A percentile compares a stretch with the other conserved stretches of the same genome.
Conservation (phyloP, 1,284 basidiomycete species). For the Malassezia furfur region DNA sequence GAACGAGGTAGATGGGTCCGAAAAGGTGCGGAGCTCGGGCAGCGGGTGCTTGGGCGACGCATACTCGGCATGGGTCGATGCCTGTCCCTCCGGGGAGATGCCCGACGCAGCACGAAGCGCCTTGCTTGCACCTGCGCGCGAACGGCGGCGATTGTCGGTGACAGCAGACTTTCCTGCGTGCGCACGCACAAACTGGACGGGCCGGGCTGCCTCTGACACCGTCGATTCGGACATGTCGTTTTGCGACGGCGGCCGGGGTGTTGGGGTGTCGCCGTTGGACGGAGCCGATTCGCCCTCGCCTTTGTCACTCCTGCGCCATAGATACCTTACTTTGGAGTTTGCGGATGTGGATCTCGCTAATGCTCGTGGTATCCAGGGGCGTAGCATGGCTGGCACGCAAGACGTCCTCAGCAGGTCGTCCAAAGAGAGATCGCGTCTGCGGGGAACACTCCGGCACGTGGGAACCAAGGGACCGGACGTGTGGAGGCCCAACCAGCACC, state of each 20-base stretch:
- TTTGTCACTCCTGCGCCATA: background rate
- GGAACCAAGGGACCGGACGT: too few relatives aligned
- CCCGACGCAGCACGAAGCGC: background rate
- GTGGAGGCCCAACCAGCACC: too few relatives aligned
- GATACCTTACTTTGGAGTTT: background rate
- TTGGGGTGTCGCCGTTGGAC: background rate
- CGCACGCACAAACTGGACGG: slow-evolving; percentile 20
- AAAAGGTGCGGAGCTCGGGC: slow-evolving; percentile 42
- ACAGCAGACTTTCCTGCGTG: slow-evolving; percentile 40
- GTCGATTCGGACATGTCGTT: slow-evolving; percentile 6
- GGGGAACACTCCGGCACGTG: background rate
- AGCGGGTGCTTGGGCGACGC: slow-evolving; percentile 21
- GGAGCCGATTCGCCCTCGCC: background rate
- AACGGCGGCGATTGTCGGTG: slow-evolving; percentile 30
- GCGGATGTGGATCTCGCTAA: background rate
- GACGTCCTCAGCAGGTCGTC: too few relatives aligned
- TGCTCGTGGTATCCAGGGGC: too few relatives aligned
- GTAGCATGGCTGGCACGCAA: too few relatives aligned
- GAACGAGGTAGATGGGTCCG: slow-evolving; percentile 39
- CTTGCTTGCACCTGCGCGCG: background rate
- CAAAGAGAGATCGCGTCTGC: too few relatives aligned
- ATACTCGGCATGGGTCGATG: background rate
- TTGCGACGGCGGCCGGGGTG: background rate
- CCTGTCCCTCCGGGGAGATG: background rate
- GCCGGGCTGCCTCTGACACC: slow-evolving; percentile 7